Evolutionary conservation across 352 stramenopile species (phyloP).

Genomic region (Globisporangium splendens): DNA sequence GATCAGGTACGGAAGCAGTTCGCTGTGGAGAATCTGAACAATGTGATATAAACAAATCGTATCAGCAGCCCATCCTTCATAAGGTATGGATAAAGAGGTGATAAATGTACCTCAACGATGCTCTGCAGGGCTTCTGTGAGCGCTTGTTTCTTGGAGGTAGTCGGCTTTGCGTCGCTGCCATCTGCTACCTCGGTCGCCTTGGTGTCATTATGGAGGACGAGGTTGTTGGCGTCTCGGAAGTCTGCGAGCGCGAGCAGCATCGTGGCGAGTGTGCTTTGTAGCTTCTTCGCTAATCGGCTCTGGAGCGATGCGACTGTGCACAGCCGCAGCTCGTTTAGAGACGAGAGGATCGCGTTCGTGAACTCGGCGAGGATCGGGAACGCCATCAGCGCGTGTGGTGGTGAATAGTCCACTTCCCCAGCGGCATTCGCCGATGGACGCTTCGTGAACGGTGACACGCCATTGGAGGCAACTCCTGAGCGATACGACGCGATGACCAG

Average conservation of each 20-base stretch:
- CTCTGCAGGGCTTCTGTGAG: constrained; percentile 42
- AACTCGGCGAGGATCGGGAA: constrained; percentile 85
- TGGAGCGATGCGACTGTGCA: constrained; percentile 67
- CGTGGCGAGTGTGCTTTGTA: constrained; percentile 44
- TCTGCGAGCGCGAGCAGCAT: constrained; percentile 50
- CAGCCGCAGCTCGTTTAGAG: constrained; percentile 82
- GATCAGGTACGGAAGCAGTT: constrained; percentile 65
- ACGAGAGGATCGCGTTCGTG: constrained; percentile 75
- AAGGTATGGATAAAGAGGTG: not conserved
- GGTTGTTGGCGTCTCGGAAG: constrained; percentile 53
- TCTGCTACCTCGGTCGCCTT: not conserved
- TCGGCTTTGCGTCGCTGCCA: constrained; percentile 3
- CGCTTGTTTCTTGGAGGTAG: constrained; percentile 19
- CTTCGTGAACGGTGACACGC: constrained; percentile 6
- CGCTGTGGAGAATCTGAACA: constrained; percentile 40
- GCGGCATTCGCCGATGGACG: constrained; percentile 4
- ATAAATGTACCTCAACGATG: constrained; percentile 47
- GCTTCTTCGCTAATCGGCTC: constrained; percentile 48
- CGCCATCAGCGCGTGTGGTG: constrained; percentile 78
- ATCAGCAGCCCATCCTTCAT: not conserved
- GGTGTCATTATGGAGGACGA: constrained; percentile 19
- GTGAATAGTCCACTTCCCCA: constrained; percentile 42
- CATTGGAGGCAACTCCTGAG: constrained; percentile 14
- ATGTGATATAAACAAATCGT: not conserved
- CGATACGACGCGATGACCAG: constrained; percentile 74